phyloP scores from a whole-genome alignment of 179 eudicot genomes.

The Spergularia azorica region DNA sequence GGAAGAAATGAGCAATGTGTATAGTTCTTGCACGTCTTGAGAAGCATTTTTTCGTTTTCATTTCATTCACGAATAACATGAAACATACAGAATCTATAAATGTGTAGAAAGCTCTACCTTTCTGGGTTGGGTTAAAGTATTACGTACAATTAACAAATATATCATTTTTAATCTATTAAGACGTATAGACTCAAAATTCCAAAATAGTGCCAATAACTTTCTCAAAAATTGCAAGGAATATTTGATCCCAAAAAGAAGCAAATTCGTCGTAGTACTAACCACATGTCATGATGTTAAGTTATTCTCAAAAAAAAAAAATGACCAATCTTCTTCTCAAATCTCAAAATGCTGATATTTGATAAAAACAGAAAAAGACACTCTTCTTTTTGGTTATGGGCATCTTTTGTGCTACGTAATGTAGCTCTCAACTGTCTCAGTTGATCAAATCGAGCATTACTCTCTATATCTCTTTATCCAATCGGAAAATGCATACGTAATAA shows the following conservation, averaged over 20 bases:
- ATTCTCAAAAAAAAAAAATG: neutral
- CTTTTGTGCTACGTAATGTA: neutral
- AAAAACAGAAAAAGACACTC: conserved; percentile 17
- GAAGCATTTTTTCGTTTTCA: too few species aligned
- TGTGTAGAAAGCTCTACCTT: too few species aligned
- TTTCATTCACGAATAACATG: too few species aligned
- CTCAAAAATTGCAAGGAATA: neutral
- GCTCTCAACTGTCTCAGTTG: neutral
- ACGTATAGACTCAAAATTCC: conserved; percentile 2
- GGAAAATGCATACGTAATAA: too few species aligned
- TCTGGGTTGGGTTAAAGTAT: too few species aligned
- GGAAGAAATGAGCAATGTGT: too few species aligned
- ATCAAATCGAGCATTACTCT: too few species aligned
- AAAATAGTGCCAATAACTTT: conserved; percentile 11
- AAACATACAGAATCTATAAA: too few species aligned
- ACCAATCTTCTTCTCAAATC: conserved; percentile 12
- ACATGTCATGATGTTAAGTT: conserved; percentile 13
- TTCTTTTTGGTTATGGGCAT: conserved; percentile 11
- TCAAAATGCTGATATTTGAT: neutral
- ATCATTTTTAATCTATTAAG: too few species aligned
- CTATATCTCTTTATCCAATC: too few species aligned
- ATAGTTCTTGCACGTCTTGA: too few species aligned
- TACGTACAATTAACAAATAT: too few species aligned
- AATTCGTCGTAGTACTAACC: conserved; percentile 3
- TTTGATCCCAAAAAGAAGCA: neutral